Conservation (phyloP, 2,329 filamentous ascomycete species). For the Penicillium sp. region DNA sequence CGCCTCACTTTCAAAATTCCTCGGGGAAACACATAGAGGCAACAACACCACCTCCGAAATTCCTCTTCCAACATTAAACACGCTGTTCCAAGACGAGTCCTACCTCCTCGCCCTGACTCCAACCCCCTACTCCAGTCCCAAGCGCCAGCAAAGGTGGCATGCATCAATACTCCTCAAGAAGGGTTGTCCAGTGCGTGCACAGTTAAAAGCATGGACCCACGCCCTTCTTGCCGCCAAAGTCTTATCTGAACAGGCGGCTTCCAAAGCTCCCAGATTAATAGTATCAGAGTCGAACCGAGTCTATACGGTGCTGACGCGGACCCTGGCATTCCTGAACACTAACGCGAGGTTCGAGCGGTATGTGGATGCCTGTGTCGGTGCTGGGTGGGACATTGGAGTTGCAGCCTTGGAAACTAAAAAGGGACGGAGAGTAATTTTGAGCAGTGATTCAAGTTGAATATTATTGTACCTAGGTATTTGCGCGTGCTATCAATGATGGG, state of each 20-base stretch:
- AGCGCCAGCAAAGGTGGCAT: conserved; percentile 23
- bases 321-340: conserved; percentile 39
- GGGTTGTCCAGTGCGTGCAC: conserved; percentile 44
- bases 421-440: conserved; percentile 39
- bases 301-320: conserved; percentile 40
- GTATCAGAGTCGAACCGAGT: conserved; percentile 2
- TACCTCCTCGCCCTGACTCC: conserved; percentile 57
- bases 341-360: conserved; percentile 42
- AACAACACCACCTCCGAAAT: conserved; percentile 27
- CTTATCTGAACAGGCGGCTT: conserved; percentile 3
- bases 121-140: background rate
- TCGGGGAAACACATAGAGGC: conserved; percentile 12
- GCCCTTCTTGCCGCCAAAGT: conserved; percentile 47
- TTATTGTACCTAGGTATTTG: too few relatives aligned
- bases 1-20: conserved; percentile 38
- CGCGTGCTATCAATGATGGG: too few relatives aligned
- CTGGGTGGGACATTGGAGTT: conserved; percentile 62
- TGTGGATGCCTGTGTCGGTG: conserved; percentile 38
- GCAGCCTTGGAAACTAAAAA: conserved; percentile 61
- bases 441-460: too few relatives aligned
- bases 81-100: conserved; percentile 46
- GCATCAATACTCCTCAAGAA: conserved; percentile 61
- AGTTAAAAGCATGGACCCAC: conserved; percentile 59
- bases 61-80: conserved; percentile 46
- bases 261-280: background rate